Base-by-base conservation (phyloP, 164 flowering plant genomes). In the Dillenia suffruticosa region DNA sequence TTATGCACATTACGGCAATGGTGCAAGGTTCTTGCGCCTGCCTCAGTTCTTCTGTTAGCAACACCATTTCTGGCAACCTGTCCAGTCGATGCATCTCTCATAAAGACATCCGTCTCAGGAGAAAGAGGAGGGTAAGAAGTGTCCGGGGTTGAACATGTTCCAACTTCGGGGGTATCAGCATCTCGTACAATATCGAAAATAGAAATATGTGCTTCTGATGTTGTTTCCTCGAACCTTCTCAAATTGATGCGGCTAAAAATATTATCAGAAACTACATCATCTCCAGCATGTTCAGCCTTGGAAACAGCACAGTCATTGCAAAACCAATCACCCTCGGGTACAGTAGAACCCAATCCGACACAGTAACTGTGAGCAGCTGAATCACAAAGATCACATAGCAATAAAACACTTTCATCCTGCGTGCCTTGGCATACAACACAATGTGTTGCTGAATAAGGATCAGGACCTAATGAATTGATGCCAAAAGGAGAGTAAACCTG, bases 241-340 rank as follows among this genome's bases (percentile, higher is more conserved):
- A 26, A 26, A 26, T 26, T 26, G 32, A 26, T 26, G 32, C 5
- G 32, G 32, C 32, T 2, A 56, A 62, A 40, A 44, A 17, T 40
- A 40, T 9, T 59, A 17, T 61, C 75, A 53, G 11, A 12, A 52
- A 67, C 75, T 15, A 22, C 15, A 56, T 78, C 76, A 51, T 50
- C 44, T n/a, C 65, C 60, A 8, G 59, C 49, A 59, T 77, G 81
- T 51, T 84, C 84, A 66, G 70, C 76, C 77, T 71, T 82, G 44
- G 73, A 70, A 76, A 81, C 55, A 47, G 78, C 26, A 62, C 97
- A 92, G 57, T 86, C 89, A 46, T 62, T 74, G 62, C 96, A 89
- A 66, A 79, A 87, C 96, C 94, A 89, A 72, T 89, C 89, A 68
- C 90, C 92, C 61, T 89, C 87, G 16, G 96, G 97, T 40, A 91